Evolutionary conservation across 305 asterid species (phyloP).

Genomic region (Fraxinus latifolia): DNA sequence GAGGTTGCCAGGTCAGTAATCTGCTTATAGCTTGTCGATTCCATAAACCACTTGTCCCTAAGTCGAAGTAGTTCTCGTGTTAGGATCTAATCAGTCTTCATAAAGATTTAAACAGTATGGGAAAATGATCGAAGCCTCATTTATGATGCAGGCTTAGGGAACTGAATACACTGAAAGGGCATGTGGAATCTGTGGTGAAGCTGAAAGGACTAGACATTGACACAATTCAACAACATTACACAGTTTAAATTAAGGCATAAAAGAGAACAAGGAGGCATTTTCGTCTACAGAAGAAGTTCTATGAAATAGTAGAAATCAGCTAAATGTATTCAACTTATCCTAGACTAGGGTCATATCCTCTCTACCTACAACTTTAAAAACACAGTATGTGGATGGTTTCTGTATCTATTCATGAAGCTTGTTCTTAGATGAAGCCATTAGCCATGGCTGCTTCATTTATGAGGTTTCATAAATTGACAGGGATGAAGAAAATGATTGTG

Average conservation of each 20-base stretch:
- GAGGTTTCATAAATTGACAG: neutral
- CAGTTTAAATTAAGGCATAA: constrained; percentile 32
- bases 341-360: neutral
- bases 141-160: constrained; percentile 43
- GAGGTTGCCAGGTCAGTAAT: constrained; percentile 46
- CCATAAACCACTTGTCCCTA: neutral
- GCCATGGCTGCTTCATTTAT: neutral
- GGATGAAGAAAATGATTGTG: constrained; percentile 17
- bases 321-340: neutral
- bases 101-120: neutral
- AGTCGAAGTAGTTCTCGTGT: neutral
- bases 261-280: neutral
- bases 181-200: constrained; percentile 61
- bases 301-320: constrained; percentile 15
- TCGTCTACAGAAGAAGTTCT: constrained; percentile 1
- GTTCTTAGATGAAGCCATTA: neutral
- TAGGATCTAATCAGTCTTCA: neutral
- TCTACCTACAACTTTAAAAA: neutral
- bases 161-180: constrained; percentile 58
- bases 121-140: neutral
- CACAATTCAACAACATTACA: constrained; percentile 55
- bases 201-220: constrained; percentile 57
- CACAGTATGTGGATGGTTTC: neutral
- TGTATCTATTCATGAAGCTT: neutral
- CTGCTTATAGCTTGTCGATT: neutral